Evolutionary conservation across 352 stramenopile genomes (phyloP).

Genomic region (Phytophthora vignae): DNA sequence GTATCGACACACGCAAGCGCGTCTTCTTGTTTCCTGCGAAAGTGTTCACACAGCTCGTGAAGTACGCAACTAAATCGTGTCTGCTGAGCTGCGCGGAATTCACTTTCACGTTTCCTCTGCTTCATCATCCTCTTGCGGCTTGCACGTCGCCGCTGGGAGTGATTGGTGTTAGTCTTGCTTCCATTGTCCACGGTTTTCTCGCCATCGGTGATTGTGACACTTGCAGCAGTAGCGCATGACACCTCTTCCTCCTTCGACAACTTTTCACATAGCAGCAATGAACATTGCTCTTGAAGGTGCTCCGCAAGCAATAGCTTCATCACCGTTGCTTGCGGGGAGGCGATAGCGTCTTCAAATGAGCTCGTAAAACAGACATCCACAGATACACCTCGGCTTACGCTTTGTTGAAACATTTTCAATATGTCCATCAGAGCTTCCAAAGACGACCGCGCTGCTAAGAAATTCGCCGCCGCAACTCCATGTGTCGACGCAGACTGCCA

Average conservation of each 20-base stretch:
- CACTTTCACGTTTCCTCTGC: conserved; percentile 55
- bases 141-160: conserved; percentile 65
- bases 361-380: conserved; percentile 57
- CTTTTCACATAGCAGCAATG: conserved; percentile 66
- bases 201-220: neutral
- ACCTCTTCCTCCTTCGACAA: conserved; percentile 52
- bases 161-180: conserved; percentile 29
- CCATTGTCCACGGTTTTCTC: neutral
- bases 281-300: conserved; percentile 77
- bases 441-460: conserved; percentile 24
- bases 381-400: neutral
- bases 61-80: conserved; percentile 50
- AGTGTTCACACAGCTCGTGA: conserved; percentile 46
- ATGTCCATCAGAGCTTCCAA: conserved; percentile 38
- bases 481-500: conserved; percentile 11
- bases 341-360: conserved; percentile 47
- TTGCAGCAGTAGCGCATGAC: neutral
- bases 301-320: conserved; percentile 78
- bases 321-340: conserved; percentile 57
- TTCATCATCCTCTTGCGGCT: conserved; percentile 77
- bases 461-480: conserved; percentile 3
- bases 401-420: conserved; percentile 18
- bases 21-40: conserved; percentile 40
- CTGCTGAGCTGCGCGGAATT: conserved; percentile 47
- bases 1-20: conserved; percentile 34